Conservation (phyloP, 805 yeast genomes). For the Naumovozyma dairenensis region DNA sequence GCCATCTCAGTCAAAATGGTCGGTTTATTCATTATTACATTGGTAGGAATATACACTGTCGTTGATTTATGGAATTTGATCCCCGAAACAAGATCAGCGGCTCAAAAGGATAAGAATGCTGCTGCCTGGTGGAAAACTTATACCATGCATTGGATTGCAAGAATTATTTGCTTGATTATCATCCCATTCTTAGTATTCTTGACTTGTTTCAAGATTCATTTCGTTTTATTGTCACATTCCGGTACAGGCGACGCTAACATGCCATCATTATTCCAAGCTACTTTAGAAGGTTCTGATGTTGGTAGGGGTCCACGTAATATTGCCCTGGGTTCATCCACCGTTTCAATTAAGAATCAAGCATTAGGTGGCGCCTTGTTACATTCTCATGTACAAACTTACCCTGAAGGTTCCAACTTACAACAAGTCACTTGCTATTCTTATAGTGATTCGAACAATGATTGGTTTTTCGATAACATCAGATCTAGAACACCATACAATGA, state of each 20-base stretch:
- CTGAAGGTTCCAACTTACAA: constrained; percentile 91
- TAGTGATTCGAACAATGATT: constrained; percentile 79
- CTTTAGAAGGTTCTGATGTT: constrained; percentile 57
- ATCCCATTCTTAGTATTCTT: constrained; percentile 57
- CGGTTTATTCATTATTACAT: constrained; percentile 78
- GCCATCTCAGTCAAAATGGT: constrained; percentile 94
- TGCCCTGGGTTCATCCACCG: constrained; percentile 46
- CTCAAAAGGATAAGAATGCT: constrained; percentile 15
- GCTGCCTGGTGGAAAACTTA: constrained; percentile 38
- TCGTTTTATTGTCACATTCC: constrained; percentile 63
- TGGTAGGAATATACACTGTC: constrained; percentile 83
- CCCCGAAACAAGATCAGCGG: constrained; percentile 51
- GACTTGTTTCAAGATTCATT: constrained; percentile 64
- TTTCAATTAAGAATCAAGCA: constrained; percentile 52
- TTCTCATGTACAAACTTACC: constrained; percentile 78
- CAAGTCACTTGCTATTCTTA: constrained; percentile 89
- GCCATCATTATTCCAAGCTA: constrained; percentile 77
- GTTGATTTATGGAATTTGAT: constrained; percentile 79
- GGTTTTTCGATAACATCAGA: constrained; percentile 57
- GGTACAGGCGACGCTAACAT: constrained; percentile 76
- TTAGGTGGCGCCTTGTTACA: constrained; percentile 72
- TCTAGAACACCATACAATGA: constrained; percentile 24
- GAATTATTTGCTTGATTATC: constrained; percentile 50
- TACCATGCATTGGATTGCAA: constrained; percentile 53
- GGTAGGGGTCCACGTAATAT: constrained; percentile 64